A percentile compares a stretch with the other conserved stretches of the same genome.
Evolutionary conservation across 2,329 filamentous ascomycete genomes (phyloP).

Genomic region (Lachnellula suecica): DNA sequence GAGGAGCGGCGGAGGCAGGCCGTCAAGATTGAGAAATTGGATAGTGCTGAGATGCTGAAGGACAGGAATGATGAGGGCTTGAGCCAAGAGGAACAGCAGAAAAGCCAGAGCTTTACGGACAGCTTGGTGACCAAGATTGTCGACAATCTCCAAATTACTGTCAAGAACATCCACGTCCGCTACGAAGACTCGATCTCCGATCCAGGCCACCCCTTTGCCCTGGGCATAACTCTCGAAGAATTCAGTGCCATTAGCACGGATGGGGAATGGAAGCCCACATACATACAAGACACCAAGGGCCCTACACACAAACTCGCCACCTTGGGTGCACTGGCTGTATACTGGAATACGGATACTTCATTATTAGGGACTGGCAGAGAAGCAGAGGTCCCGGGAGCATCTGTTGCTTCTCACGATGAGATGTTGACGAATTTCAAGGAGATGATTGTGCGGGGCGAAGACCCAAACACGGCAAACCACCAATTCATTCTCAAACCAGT

Average conservation of each 20-base stretch:
- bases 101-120: slow-evolving; percentile 96
- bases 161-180: slow-evolving; percentile 97
- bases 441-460: slow-evolving; percentile 74
- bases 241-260: slow-evolving; percentile 97
- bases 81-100: slow-evolving; percentile 92
- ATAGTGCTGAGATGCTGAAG: slow-evolving; percentile 92
- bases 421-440: slow-evolving; percentile 75
- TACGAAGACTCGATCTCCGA: slow-evolving; percentile 98
- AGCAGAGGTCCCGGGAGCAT: slow-evolving; percentile 54
- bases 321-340: slow-evolving; percentile 84
- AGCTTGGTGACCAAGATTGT: slow-evolving; percentile 95
- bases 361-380: slow-evolving; percentile 82
- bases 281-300: slow-evolving; percentile 81
- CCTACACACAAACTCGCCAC: slow-evolving; percentile 93
- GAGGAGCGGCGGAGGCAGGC: slow-evolving; percentile 82
- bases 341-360: slow-evolving; percentile 95
- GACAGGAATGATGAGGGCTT: slow-evolving; percentile 90
- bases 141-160: slow-evolving; percentile 94
- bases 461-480: slow-evolving; percentile 54
- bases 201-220: slow-evolving; percentile 90
- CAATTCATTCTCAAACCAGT: slow-evolving; percentile 97
- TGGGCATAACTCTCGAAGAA: slow-evolving; percentile 89
- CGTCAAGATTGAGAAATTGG: slow-evolving; percentile 98
- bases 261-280: slow-evolving; percentile 90
- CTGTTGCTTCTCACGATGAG: slow-evolving; percentile 69